Percentiles rank a stretch among this genome's conserved stretches.
Conservation (phyloP, 352 stramenopile species). For the Phytophthora quininea region DNA sequence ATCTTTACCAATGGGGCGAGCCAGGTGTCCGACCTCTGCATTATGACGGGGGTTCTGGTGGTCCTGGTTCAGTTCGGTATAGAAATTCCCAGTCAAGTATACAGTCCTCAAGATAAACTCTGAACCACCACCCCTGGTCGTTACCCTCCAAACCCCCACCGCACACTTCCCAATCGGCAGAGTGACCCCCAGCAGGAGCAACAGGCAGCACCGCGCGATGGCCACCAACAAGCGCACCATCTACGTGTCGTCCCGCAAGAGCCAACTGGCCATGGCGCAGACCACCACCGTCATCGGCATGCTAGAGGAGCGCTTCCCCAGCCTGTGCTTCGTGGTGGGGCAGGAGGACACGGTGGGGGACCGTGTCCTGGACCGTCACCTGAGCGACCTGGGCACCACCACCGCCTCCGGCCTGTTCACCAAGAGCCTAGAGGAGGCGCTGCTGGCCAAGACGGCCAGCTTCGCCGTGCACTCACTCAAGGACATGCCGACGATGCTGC, state of each 20-base stretch:
- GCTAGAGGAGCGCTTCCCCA: slow-evolving; percentile 69
- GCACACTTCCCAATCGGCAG: slow-evolving; percentile 10
- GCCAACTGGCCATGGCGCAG: slow-evolving; percentile 87
- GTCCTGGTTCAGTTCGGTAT: not conserved
- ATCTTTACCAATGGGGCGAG: too few relatives aligned
- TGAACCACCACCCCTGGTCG: not conserved
- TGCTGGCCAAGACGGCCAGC: slow-evolving; percentile 66
- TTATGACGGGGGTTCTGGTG: too few relatives aligned
- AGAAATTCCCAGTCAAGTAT: not conserved
- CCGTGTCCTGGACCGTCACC: slow-evolving; percentile 74
- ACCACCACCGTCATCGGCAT: slow-evolving; percentile 86
- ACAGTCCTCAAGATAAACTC: not conserved
- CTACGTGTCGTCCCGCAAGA: slow-evolving; percentile 89
- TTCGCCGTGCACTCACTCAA: slow-evolving; percentile 92
- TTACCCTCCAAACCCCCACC: not conserved
- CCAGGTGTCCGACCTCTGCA: too few relatives aligned
- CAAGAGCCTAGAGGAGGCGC: slow-evolving; percentile 87
- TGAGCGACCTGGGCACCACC: slow-evolving; percentile 76
- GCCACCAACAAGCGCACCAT: slow-evolving; percentile 49
- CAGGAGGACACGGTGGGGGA: slow-evolving; percentile 86
- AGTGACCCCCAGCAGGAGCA: not conserved
- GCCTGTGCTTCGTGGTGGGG: slow-evolving; percentile 76
- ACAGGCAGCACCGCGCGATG: not conserved
- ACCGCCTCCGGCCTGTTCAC: slow-evolving; percentile 86
- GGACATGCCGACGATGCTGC: slow-evolving; percentile 88